phyloP scores from a whole-genome alignment of 2,329 filamentous ascomycete species.

The Colletotrichum siamense region DNA sequence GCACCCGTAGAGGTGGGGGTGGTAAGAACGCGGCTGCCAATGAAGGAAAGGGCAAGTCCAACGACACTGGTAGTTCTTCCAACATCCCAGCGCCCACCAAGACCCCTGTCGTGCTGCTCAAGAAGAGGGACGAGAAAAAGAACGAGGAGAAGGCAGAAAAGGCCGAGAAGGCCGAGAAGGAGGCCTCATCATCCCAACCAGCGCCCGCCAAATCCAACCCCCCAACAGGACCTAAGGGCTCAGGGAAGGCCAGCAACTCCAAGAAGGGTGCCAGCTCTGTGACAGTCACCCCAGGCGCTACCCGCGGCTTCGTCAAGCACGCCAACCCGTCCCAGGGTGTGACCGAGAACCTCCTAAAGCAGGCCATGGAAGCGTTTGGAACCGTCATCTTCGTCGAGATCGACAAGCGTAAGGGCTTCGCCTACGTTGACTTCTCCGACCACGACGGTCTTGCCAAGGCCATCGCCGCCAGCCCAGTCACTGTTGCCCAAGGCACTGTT shows the following conservation, averaged over 20 bases:
- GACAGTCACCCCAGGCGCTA: constrained; percentile 50
- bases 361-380: constrained; percentile 77
- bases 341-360: constrained; percentile 79
- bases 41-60: constrained; percentile 42
- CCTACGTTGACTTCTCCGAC: constrained; percentile 87
- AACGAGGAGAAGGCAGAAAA: constrained; percentile 11
- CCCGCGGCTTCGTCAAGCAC: constrained; percentile 80
- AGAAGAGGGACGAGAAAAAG: constrained; percentile 42
- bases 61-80: constrained; percentile 29
- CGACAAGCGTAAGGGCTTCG: constrained; percentile 93
- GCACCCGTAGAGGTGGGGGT: constrained; percentile 32
- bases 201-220: constrained; percentile 1
- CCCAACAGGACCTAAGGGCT: constrained; percentile 29
- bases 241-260: constrained; percentile 19
- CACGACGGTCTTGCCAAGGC: constrained; percentile 77
- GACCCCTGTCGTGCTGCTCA: constrained; percentile 43
- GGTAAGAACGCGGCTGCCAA: constrained; percentile 37
- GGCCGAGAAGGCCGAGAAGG: constrained; percentile 14
- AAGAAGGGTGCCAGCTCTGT: constrained; percentile 35
- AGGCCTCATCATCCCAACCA: constrained; percentile 5
- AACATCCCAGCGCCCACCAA: constrained; percentile 30
- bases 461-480: constrained; percentile 79
- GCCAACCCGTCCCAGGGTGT: constrained; percentile 91
- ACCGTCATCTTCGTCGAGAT: constrained; percentile 83
- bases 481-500: constrained; percentile 84